Base-by-base conservation (phyloP, 139 green algal species). In the Yamagishiella unicocca region DNA sequence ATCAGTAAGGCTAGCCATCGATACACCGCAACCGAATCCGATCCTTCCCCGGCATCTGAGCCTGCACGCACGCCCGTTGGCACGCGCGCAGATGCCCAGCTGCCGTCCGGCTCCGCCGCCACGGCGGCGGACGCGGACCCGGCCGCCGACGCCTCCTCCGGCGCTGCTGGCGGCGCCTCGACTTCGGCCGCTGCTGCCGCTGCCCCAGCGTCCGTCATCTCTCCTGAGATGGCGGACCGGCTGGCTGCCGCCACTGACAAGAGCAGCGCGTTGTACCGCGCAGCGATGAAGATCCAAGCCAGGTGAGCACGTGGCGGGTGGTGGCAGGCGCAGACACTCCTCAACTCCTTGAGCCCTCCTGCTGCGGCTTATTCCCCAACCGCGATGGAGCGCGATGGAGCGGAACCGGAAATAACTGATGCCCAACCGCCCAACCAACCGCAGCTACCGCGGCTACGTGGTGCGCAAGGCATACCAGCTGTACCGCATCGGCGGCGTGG, bases 401-500 rank as follows among this genome's bases (percentile, higher is more conserved):
- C n/a, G n/a, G n/a, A n/a, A n/a, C n/a, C n/a, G n/a, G n/a, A n/a
- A n/a, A n/a, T n/a, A n/a, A n/a, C n/a, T n/a, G n/a, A n/a, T n/a
- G n/a, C n/a, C n/a, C n/a, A n/a, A n/a, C n/a, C n/a, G n/a, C n/a
- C n/a, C n/a, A n/a, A n/a, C n/a, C 27, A 4, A 27, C 1, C 33
- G 66, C 86, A 90, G 67, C 45, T 99, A 94, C 87, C 89, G 97
- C 12, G 96, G 97, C 7, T 96, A 98, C 81, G 90, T 94, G 37
- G 96, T 98, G 31, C 94, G 96, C 33, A 97, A 98, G 90, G 96
- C 96, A 0, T 97, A 96, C 87, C 94, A 95, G 64, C 82, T 95
- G 31, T 99, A 99, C 86, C 88, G 85, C 61, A 85, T 98, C 43
- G 96, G 96, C 24, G 96, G 96, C 35, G 88, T 90, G 45, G 83